phyloP scores from a whole-genome alignment of 2,329 filamentous ascomycete genomes.

The Fusarium anthophilum region DNA sequence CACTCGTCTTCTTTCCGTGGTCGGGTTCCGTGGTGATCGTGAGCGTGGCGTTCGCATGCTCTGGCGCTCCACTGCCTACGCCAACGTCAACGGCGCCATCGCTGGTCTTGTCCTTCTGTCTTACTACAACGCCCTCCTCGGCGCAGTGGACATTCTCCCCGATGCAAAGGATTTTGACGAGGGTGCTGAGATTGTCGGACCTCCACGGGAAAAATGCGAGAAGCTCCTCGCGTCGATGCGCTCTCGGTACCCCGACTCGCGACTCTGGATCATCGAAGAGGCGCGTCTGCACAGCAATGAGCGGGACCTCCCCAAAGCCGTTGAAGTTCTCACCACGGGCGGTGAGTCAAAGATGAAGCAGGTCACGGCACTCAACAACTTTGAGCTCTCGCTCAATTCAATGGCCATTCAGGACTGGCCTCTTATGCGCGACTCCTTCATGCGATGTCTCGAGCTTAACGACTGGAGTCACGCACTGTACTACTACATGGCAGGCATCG shows the following conservation, averaged over 20 bases:
- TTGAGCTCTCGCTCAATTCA: constrained; percentile 81
- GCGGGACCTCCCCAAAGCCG: constrained; percentile 71
- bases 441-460: constrained; percentile 80
- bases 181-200: constrained; percentile 71
- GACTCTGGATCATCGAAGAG: constrained; percentile 90
- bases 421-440: constrained; percentile 77
- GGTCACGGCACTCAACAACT: constrained; percentile 83
- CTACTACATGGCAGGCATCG: constrained; percentile 84
- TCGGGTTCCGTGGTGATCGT: constrained; percentile 91
- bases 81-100: constrained; percentile 93
- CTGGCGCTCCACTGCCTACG: constrained; percentile 87
- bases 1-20: constrained; percentile 83
- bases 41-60: constrained; percentile 84
- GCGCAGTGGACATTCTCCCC: constrained; percentile 87
- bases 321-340: constrained; percentile 70
- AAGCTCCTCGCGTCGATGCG: constrained; percentile 79
- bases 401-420: constrained; percentile 84
- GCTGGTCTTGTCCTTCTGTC: constrained; percentile 81
- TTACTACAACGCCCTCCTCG: constrained; percentile 89
- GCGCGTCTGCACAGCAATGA: constrained; percentile 78
- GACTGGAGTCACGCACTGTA: constrained; percentile 93
- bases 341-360: constrained; percentile 82
- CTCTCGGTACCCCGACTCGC: constrained; percentile 78
- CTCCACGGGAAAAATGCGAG: constrained; percentile 74
- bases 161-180: constrained; percentile 61